A percentile compares a stretch with the other conserved stretches of the same genome.
These are phyloP conservation scores for Phlyctochytrium bullatum DNA, from an alignment of 192 early-diverging fungal species.

Conservation along the genomic window DNA sequence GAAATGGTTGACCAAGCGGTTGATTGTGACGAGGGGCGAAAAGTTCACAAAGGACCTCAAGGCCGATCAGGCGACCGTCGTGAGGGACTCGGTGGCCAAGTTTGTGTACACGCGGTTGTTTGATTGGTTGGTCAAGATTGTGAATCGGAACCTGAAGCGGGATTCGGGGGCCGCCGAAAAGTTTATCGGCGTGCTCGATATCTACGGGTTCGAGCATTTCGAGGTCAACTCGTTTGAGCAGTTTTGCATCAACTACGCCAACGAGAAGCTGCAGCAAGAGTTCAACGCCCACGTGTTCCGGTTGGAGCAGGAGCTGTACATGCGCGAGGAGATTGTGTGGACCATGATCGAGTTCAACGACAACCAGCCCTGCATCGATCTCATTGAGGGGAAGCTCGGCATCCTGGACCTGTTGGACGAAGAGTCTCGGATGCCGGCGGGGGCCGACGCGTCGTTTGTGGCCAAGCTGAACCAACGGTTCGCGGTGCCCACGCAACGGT, in stretches of 20 bases:
- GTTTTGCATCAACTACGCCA: slow-evolving; percentile 86
- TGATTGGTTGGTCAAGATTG: slow-evolving; percentile 80
- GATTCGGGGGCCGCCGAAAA: slow-evolving; percentile 38
- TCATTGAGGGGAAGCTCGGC: slow-evolving; percentile 70
- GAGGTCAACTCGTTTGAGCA: slow-evolving; percentile 93
- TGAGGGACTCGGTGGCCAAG: slow-evolving; percentile 85
- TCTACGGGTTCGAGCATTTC: slow-evolving; percentile 75
- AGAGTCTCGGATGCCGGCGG: slow-evolving; percentile 81
- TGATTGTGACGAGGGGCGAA: slow-evolving; percentile 55
- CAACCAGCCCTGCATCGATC: slow-evolving; percentile 91
- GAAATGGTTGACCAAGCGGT: slow-evolving; percentile 82
- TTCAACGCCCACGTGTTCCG: slow-evolving; percentile 95
- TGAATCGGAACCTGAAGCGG: slow-evolving; percentile 65
- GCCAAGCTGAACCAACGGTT: slow-evolving; percentile 77
- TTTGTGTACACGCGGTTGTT: slow-evolving; percentile 85
- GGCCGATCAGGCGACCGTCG: slow-evolving; percentile 60
- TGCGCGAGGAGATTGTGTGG: slow-evolving; percentile 50
- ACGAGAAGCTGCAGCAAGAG: slow-evolving; percentile 94
- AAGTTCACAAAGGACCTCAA: slow-evolving; percentile 70
- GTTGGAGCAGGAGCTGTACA: slow-evolving; percentile 94
- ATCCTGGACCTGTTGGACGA: slow-evolving; percentile 94
- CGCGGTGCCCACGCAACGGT: slow-evolving; percentile 29
- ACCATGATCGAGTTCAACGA: slow-evolving; percentile 87
- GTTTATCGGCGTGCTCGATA: slow-evolving; percentile 93
- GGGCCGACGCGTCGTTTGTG: slow-evolving; percentile 79